phyloP scores from a whole-genome alignment of 2,329 filamentous ascomycete genomes.

The Chrysoporthe deuterocubensis region DNA sequence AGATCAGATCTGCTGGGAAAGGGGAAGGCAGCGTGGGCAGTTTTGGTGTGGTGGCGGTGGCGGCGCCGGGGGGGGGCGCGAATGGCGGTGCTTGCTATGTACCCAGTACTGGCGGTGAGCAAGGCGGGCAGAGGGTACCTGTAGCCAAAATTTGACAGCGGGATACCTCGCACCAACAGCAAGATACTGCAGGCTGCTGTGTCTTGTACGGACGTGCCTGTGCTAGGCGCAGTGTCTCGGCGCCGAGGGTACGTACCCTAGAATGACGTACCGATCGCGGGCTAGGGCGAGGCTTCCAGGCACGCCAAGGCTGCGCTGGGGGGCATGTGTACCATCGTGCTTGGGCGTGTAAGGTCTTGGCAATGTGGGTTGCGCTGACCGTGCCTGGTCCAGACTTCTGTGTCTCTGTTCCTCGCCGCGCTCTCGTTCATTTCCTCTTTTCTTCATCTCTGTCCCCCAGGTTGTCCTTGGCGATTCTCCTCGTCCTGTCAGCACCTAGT shows the following conservation, averaged over 20 bases:
- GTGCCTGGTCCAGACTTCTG: not conserved
- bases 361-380: constrained; percentile 2
- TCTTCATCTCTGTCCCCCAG: not conserved
- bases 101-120: not conserved
- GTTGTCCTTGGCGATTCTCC: not conserved
- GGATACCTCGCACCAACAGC: no score
- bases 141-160: not conserved
- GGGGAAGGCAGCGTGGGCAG: not conserved
- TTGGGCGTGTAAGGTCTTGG: constrained; percentile 5
- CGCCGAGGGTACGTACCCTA: constrained; percentile 1
- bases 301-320: not conserved
- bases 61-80: not conserved
- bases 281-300: not conserved
- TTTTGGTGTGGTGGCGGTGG: not conserved
- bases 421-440: not conserved
- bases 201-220: not conserved
- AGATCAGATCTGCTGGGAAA: not conserved
- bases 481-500: not conserved
- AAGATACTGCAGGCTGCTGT: no score
- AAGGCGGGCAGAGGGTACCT: not conserved
- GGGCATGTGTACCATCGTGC: not conserved
- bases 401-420: not conserved
- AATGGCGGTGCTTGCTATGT: not conserved
- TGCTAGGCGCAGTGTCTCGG: constrained; percentile 1
- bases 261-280: not conserved